A percentile compares a stretch with the other conserved stretches of the same genome.
These are phyloP conservation scores for Backusella mclennaniae DNA, from an alignment of 192 early-diverging fungal genomes.

Conservation along the genomic window DNA sequence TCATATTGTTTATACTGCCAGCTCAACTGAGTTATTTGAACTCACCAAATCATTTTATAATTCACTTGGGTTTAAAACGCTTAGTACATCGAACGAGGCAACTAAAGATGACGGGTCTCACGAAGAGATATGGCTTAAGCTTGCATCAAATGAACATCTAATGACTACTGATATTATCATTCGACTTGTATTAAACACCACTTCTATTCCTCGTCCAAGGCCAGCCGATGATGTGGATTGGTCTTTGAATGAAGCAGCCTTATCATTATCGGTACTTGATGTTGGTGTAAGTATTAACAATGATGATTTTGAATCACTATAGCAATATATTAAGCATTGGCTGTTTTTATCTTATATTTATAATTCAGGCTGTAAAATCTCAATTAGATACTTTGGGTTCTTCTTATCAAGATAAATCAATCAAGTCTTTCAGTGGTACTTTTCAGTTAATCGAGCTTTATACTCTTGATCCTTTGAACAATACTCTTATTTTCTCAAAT, in stretches of 20 bases:
- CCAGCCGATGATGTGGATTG: constrained; percentile 9
- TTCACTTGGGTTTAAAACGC: constrained; percentile 26
- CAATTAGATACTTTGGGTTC: constrained; percentile 30
- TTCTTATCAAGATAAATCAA: constrained; percentile 37
- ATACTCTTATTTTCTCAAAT: constrained; percentile 73
- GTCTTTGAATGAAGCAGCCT: constrained; percentile 11
- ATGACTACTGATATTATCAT: constrained; percentile 6
- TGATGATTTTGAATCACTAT: not conserved
- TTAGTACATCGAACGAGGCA: constrained; percentile 12
- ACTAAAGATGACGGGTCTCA: not conserved
- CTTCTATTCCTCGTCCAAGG: not conserved
- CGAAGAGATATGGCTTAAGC: constrained; percentile 3
- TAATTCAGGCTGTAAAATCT: constrained; percentile 34
- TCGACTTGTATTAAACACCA: not conserved
- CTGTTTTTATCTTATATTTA: not conserved
- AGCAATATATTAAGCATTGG: not conserved
- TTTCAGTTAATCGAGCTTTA: constrained; percentile 43
- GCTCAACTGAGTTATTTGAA: constrained; percentile 3
- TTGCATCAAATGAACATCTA: not conserved
- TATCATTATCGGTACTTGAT: constrained; percentile 12
- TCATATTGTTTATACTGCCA: constrained; percentile 22
- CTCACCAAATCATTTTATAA: constrained; percentile 25
- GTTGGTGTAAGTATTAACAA: constrained; percentile 12
- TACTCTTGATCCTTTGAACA: constrained; percentile 79
- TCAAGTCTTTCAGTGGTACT: constrained; percentile 12